Conservation (phyloP, 805 yeast genomes). For the Kazachstania kunashirensis region DNA sequence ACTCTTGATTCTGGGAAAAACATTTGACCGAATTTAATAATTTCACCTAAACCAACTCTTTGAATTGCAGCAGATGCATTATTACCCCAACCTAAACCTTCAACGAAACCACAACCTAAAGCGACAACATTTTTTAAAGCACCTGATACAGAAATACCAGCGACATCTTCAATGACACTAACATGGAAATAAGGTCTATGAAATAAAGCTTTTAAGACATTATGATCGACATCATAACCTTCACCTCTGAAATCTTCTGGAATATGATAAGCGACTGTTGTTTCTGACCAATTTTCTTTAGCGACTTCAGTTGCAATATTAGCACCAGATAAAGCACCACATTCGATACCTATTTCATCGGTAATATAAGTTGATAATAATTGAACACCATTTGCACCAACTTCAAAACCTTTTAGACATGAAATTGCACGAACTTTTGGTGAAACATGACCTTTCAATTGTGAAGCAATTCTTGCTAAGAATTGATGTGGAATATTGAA, state of each 20-base stretch:
- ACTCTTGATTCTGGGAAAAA: constrained; percentile 70
- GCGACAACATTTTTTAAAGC: constrained; percentile 96
- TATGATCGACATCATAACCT: constrained; percentile 50
- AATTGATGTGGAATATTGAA: constrained; percentile 98
- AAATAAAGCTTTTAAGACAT: constrained; percentile 69
- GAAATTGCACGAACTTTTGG: constrained; percentile 79
- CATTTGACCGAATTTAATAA: constrained; percentile 71
- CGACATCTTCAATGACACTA: constrained; percentile 81
- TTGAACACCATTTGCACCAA: constrained; percentile 74
- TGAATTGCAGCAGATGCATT: constrained; percentile 96
- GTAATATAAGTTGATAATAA: constrained; percentile 71
- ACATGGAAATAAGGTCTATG: constrained; percentile 99
- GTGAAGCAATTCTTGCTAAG: constrained; percentile 63
- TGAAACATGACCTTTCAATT: constrained; percentile 66
- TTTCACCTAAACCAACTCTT: constrained; percentile 90
- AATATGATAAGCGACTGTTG: constrained; percentile 82
- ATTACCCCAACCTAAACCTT: constrained; percentile 98
- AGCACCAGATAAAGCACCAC: constrained; percentile 97
- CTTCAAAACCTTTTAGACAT: constrained; percentile 92
- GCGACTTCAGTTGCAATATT: constrained; percentile 97
- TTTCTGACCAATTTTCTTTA: constrained; percentile 90
- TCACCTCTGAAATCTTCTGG: constrained; percentile 50
- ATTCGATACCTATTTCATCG: constrained; percentile 71
- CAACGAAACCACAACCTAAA: constrained; percentile 92
- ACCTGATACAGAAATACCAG: constrained; percentile 94